Conservation (phyloP, 2,329 filamentous ascomycete species). For the Geoglossum cookeanum region DNA sequence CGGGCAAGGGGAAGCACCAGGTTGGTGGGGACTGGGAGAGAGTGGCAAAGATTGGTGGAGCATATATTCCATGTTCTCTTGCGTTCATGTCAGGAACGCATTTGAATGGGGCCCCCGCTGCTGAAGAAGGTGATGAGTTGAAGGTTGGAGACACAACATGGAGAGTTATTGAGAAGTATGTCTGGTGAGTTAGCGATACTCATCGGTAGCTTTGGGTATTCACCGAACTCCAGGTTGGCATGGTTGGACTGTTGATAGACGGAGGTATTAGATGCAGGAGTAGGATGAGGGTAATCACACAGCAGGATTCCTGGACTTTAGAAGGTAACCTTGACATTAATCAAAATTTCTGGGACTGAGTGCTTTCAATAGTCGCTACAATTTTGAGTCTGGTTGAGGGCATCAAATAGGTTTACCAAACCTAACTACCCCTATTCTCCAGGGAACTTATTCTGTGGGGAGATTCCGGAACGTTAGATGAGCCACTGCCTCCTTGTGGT, state of each 20-base stretch:
- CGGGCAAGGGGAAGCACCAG: not conserved
- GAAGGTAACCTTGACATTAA: not conserved
- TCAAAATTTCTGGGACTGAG: too few relatives aligned
- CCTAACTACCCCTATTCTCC: too few relatives aligned
- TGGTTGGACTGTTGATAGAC: not conserved
- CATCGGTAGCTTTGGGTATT: not conserved
- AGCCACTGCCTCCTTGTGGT: too few relatives aligned
- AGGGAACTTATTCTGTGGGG: too few relatives aligned
- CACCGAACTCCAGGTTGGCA: not conserved
- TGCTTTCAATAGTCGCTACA: too few relatives aligned
- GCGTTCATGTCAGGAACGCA: not conserved
- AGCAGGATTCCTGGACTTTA: not conserved
- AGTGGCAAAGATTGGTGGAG: not conserved
- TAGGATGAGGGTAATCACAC: not conserved
- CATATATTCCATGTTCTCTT: not conserved
- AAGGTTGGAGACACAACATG: not conserved
- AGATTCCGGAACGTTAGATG: too few relatives aligned
- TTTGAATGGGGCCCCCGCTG: not conserved
- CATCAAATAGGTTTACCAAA: too few relatives aligned
- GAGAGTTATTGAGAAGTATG: constrained; percentile 1
- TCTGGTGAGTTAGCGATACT: not conserved
- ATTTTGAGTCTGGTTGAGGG: too few relatives aligned
- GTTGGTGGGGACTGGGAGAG: not conserved
- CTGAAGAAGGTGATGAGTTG: not conserved
- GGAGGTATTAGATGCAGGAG: not conserved